Evolutionary conservation across 2,329 filamentous ascomycete genomes (phyloP).

Genomic region (Chrysoporthe puriensis): DNA sequence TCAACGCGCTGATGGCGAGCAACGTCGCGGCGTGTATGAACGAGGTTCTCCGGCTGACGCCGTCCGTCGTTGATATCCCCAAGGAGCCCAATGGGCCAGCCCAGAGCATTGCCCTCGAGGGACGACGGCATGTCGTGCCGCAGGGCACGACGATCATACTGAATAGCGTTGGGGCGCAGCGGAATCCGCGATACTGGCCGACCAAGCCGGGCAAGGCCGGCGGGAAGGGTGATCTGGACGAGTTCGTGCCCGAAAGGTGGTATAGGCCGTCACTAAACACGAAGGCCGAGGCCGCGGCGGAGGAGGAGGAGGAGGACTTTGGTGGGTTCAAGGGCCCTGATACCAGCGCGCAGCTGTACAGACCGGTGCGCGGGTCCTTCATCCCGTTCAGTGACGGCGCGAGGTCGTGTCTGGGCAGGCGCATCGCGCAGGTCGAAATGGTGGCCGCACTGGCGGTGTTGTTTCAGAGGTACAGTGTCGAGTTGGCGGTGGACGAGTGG

Average conservation of each 20-base stretch:
- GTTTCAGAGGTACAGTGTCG: conserved; percentile 65
- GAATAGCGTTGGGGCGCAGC: conserved; percentile 59
- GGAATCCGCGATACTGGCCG: conserved; percentile 77
- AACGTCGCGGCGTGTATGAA: conserved; percentile 78
- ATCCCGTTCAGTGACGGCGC: conserved; percentile 63
- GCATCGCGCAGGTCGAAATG: conserved; percentile 64
- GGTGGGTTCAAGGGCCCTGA: conserved; percentile 64
- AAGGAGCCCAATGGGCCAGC: conserved; percentile 60
- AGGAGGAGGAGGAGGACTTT: conserved; percentile 46
- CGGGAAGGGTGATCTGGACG: conserved; percentile 58
- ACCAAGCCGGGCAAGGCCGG: conserved; percentile 49
- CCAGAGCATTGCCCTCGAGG: conserved; percentile 63
- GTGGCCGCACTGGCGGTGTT: conserved; percentile 58
- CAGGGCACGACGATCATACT: conserved; percentile 59
- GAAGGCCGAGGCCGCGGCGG: conserved; percentile 31
- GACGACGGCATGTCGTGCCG: conserved; percentile 62
- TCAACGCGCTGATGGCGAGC: conserved; percentile 68
- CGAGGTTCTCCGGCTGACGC: conserved; percentile 74
- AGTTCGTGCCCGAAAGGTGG: conserved; percentile 77
- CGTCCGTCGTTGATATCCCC: conserved; percentile 72
- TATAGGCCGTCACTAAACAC: conserved; percentile 44
- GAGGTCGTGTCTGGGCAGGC: conserved; percentile 59
- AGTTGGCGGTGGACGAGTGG: conserved; percentile 69
- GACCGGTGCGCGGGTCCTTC: conserved; percentile 59
- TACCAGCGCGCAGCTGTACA: conserved; percentile 64